Evolutionary conservation across 495 filamentous ascomycete genomes (phyloP), one percentile per base, ranked within the genome.

Genomic region (Arthonia radiata): DNA sequence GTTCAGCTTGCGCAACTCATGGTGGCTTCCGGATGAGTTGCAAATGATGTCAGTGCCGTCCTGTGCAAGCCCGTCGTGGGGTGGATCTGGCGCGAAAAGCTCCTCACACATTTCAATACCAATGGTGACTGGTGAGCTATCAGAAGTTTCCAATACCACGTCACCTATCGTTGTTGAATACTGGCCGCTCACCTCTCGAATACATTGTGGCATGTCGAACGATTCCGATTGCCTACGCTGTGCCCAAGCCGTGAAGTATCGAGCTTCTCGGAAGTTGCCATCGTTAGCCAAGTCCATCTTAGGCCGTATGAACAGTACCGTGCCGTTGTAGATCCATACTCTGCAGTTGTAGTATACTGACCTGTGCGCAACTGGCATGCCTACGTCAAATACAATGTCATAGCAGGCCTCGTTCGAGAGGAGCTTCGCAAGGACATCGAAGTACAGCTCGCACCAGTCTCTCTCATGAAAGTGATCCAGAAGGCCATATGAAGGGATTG

Each of bases 1-100:
- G 35, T 80, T 55, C 0, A 92, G 61, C 46, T 92, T 91, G 17
- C 67, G 56, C 13, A 91, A 43, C 17, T 65, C 57, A 34, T 72
- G 68, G 36, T 89, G 79, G 17, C 58, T 67, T 18, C 70, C 78
- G 25, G 59, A 68, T 7, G 64, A 67, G 39, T 90, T 90, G 1
- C 67, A 69, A 28, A 86, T 61, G 18, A 91, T 73, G 41, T 83
- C 78, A 11, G 71, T 64, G 7, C 69, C 70, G 29, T 66, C 49
- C n/a, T n/a, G n/a, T n/a, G n/a, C 8, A 71, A 43, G 6, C 50
- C 47, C 62, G 65, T 15, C 33, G 9, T 37, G 55, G n/a, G 61
- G 60, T 14, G 48, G 37, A 14, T 31, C 52, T 7, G 48, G 47
- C 15, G 44, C 47, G 31, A 48, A 53, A 11, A 53, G 40, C 32